Evolutionary conservation across 495 filamentous ascomycete genomes (phyloP), one percentile per base, ranked within the genome.

Genomic region (Cenococcum geophilum): DNA sequence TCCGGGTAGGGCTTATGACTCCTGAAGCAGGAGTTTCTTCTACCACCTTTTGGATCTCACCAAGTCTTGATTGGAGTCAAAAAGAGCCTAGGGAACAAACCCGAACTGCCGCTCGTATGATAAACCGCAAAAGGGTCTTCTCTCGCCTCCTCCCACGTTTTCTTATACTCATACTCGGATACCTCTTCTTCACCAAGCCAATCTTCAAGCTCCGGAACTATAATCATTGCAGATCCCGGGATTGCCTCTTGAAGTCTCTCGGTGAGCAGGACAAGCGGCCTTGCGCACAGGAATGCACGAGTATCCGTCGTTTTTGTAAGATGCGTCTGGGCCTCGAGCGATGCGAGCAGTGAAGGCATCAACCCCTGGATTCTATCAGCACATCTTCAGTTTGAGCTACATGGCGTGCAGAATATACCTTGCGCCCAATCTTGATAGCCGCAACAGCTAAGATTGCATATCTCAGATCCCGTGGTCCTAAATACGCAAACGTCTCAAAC

Each of bases 91-190:
- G 18, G 18, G 9, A 1, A 20, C 45, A 20, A 20, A 49, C 45
- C 45, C 5, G 45, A 49, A 49, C 45, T 49, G 45, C 45, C 45
- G 16, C 45, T 49, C 18, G 45, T 49, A 18, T 49, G 45, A 14
- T 20, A 49, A 49, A 49, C n/a, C 22, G 45, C 45, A 1, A 49
- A 9, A n/a, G 45, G 45, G 45, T 49, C 45, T 10, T 49, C 45
- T n/a, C 22, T 49, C 0, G 18, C 45, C 45, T 49, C 45, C 14
- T 49, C 45, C 45, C 45, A 49, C 18, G 45, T 49, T 22, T 49
- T 49, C 6, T 6, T 12, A 22, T 49, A 49, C 9, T 14, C 45
- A 18, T 49, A 49, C 45, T 49, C 45, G 6, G 5, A 0, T 5
- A 49, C 45, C n/a, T 22, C 45, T 49, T 49, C 22, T 9, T 18